Conservation (phyloP, 2,329 filamentous ascomycete genomes). For the Phialemoniopsis sp. region DNA sequence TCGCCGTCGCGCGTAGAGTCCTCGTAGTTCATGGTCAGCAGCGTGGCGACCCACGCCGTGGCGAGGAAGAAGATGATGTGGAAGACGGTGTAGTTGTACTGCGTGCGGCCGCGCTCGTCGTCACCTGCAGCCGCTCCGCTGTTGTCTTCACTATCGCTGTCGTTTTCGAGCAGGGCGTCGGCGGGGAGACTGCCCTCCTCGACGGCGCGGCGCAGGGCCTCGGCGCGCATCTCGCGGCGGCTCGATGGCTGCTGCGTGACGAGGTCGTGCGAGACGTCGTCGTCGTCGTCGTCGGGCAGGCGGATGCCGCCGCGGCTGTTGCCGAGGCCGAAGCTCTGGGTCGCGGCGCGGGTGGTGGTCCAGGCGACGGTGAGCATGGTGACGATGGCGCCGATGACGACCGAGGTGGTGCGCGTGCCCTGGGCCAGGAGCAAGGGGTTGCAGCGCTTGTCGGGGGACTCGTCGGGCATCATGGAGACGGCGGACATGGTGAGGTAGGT, state of each 20-base stretch:
- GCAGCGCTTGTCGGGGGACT: constrained; percentile 86
- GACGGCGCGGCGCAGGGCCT: constrained; percentile 85
- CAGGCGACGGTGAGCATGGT: constrained; percentile 97
- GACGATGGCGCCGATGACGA: constrained; percentile 88
- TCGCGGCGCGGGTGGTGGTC: constrained; percentile 93
- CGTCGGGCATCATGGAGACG: constrained; percentile 95
- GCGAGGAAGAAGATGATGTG: constrained; percentile 97
- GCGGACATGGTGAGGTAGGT: constrained; percentile 98
- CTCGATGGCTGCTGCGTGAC: constrained; percentile 78
- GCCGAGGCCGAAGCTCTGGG: constrained; percentile 76
- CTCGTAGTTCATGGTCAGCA: constrained; percentile 73
- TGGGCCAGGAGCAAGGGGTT: constrained; percentile 86
- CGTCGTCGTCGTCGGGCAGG: constrained; percentile 57
- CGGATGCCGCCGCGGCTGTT: constrained; percentile 54
- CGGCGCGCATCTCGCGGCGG: constrained; percentile 87
- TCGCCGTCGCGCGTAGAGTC: constrained; percentile 61
- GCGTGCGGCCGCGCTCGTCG: constrained; percentile 83
- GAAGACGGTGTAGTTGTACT: constrained; percentile 96
- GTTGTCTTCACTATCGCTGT: constrained; percentile 59
- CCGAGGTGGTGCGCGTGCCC: constrained; percentile 83
- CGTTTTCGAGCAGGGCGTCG: constrained; percentile 76
- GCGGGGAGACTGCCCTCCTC: constrained; percentile 90
- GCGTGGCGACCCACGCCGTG: constrained; percentile 90
- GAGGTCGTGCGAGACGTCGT: constrained; percentile 63
- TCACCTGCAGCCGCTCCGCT: constrained; percentile 65